phyloP scores from a whole-genome alignment of 257 asterid genomes.

The Verbena officinalis region DNA sequence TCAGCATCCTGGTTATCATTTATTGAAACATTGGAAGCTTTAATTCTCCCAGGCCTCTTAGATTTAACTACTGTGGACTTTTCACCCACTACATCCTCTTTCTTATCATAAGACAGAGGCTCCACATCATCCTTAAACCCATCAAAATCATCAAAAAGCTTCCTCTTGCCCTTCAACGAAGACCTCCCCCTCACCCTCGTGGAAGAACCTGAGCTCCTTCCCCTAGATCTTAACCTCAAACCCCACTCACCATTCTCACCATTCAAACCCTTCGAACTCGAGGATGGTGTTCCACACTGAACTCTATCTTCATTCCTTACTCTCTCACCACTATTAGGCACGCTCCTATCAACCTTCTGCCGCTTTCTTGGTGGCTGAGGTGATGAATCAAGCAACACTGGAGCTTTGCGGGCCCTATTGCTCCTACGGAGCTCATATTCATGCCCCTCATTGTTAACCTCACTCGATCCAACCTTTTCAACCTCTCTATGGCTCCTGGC shows the following conservation, averaged over 20 bases:
- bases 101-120: constrained; percentile 36
- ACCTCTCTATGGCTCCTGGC: constrained; percentile 57
- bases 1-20: constrained; percentile 47
- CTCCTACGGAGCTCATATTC: constrained; percentile 77
- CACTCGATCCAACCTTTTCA: constrained; percentile 38
- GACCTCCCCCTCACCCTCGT: constrained; percentile 40
- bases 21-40: constrained; percentile 48
- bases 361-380: constrained; percentile 83
- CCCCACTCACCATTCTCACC: constrained; percentile 55
- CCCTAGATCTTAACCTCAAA: constrained; percentile 69
- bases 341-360: constrained; percentile 47
- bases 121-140: constrained; percentile 42
- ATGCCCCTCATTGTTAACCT: constrained; percentile 42
- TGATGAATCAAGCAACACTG: constrained; percentile 88
- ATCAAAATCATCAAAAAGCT: constrained; percentile 60
- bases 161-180: constrained; percentile 56
- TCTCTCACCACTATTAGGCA: constrained; percentile 36
- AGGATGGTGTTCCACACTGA: constrained; percentile 42
- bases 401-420: constrained; percentile 81
- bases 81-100: constrained; percentile 41
- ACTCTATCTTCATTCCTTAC: constrained; percentile 42
- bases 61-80: constrained; percentile 61
- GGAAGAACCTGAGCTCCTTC: constrained; percentile 33
- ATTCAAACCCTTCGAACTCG: constrained; percentile 49
- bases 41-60: constrained; percentile 60